These are phyloP conservation scores for Pleurozium schreberi DNA, from an alignment of 225 moss, liverwort and hornwort species.

Conservation along the genomic window DNA sequence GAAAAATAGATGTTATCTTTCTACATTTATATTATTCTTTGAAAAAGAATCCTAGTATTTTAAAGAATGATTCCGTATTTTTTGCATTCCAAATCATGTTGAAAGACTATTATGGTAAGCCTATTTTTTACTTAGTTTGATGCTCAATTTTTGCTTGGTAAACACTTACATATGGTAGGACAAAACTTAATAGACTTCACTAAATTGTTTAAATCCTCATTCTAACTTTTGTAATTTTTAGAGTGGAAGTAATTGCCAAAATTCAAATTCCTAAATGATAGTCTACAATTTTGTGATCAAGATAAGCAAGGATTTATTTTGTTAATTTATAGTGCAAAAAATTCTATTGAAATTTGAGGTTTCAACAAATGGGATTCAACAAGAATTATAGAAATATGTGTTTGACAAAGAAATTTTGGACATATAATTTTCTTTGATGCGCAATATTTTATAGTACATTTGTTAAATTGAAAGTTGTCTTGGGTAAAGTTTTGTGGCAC, in stretches of 20 bases:
- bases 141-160: neutral
- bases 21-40: neutral
- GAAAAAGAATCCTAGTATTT: no score
- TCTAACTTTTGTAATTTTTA: neutral
- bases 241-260: accelerated
- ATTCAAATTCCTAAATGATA: neutral
- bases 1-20: neutral
- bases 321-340: neutral
- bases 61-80: neutral
- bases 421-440: neutral
- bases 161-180: accelerated
- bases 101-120: no score
- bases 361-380: neutral
- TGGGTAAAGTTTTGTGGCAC: neutral
- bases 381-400: neutral
- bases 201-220: neutral
- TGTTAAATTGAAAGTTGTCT: neutral
- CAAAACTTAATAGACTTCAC: no score
- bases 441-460: accelerated
- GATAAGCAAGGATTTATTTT: neutral
- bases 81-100: neutral
- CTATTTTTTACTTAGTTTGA: neutral
- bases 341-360: neutral
- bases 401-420: accelerated
- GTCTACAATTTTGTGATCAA: accelerated